These are phyloP conservation scores for Psilocybe tampanensis DNA, from an alignment of 768 basidiomycete species.

Conservation along the genomic window DNA sequence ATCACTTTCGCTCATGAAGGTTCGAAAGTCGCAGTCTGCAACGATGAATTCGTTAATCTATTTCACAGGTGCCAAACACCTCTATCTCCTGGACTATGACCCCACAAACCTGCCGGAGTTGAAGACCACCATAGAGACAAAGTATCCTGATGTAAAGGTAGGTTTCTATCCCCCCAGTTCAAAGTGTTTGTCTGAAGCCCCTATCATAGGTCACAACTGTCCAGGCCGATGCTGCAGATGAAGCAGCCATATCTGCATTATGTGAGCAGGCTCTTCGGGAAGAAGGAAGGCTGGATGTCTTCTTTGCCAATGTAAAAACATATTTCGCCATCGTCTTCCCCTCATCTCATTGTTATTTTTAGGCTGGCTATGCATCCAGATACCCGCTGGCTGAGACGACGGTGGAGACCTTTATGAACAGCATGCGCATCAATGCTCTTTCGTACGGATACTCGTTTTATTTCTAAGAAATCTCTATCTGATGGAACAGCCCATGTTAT, in stretches of 20 bases:
- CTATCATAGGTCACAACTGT: conserved; percentile 65
- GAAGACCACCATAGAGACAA: conserved; percentile 62
- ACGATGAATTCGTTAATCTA: too few species aligned
- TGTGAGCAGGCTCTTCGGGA: conserved; percentile 77
- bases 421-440: conserved; percentile 73
- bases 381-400: conserved; percentile 53
- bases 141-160: conserved; percentile 83
- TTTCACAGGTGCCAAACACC: conserved; percentile 69
- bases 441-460: conserved; percentile 39
- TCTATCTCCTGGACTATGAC: conserved; percentile 77
- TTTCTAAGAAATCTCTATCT: neutral
- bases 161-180: conserved; percentile 4
- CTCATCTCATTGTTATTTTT: neutral
- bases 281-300: conserved; percentile 87
- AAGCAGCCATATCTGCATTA: conserved; percentile 62
- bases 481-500: too few species aligned
- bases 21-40: too few species aligned
- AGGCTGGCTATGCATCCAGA: conserved; percentile 69
- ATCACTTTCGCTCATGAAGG: conserved; percentile 83
- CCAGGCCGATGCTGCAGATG: conserved; percentile 85
- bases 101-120: conserved; percentile 69
- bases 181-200: neutral
- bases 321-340: neutral
- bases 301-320: conserved; percentile 85
- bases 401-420: conserved; percentile 69